Percentiles rank a stretch among this genome's conserved stretches.
Conservation (phyloP, 2,329 filamentous ascomycete species). For the Xylariaceae sp. region DNA sequence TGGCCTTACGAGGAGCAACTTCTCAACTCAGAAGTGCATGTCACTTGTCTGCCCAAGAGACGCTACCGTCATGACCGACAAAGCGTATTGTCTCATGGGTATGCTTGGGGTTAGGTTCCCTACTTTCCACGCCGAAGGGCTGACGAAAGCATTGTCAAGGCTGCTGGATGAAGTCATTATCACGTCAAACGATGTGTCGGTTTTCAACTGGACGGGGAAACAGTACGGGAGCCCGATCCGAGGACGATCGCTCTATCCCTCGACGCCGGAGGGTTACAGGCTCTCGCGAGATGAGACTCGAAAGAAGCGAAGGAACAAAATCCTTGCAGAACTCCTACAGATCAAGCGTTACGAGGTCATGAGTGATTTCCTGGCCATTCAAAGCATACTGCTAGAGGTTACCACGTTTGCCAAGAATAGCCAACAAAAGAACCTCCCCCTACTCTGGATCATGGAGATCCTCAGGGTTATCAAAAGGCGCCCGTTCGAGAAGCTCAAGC, state of each 20-base stretch:
- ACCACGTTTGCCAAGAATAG: constrained; percentile 38
- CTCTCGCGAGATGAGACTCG: constrained; percentile 29
- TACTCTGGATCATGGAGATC: constrained; percentile 39
- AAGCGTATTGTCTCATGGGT: constrained; percentile 45
- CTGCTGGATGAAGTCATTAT: constrained; percentile 43
- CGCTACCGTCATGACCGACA: constrained; percentile 39
- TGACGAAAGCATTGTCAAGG: constrained; percentile 41
- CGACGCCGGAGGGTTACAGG: constrained; percentile 37
- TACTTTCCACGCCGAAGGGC: constrained; percentile 42
- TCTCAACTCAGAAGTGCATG: constrained; percentile 39
- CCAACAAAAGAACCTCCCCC: too few relatives aligned
- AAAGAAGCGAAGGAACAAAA: constrained; percentile 32
- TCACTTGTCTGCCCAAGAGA: constrained; percentile 35
- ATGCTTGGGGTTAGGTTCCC: constrained; percentile 42
- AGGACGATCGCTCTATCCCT: constrained; percentile 43
- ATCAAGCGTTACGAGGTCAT: constrained; percentile 37
- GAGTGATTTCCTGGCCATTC: constrained; percentile 38
- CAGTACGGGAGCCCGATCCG: constrained; percentile 42
- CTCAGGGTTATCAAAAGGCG: constrained; percentile 30
- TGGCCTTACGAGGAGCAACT: constrained; percentile 33
- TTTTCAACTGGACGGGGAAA: constrained; percentile 45
- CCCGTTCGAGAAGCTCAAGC: constrained; percentile 30
- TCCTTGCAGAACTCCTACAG: constrained; percentile 32
- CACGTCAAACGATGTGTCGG: constrained; percentile 42
- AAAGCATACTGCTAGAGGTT: constrained; percentile 34